Evolutionary conservation across 176 grass and related monocot species (phyloP), one percentile per base, ranked within the genome.

Genomic region (Tillandsia leiboldiana): DNA sequence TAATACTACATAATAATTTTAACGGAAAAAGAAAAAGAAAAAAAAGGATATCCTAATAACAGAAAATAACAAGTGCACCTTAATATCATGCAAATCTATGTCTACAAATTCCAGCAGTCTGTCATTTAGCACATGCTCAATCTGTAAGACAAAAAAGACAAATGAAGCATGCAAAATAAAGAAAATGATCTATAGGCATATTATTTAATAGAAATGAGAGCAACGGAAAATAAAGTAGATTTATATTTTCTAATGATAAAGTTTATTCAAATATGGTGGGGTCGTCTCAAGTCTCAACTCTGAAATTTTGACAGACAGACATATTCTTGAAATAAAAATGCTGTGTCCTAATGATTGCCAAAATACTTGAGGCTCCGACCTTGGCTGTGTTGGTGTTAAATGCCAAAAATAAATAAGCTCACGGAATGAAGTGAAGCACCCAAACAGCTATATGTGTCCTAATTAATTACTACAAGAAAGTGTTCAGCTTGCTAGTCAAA

Each of bases 121-220:
- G 75, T 94, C 95, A 86, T 99, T 99, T 72, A 99, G 87, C 76
- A 99, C 90, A 72, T 94, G 87, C 49, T 99, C 90, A 33, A 99
- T 82, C 95, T 99, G 72, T 70, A 51, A 27, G 29, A 42, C 33
- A 42, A 7, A 42, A 42, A 42, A 23, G 11, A 65, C 9, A 22
- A 76, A 58, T 61, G 51, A 76, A 57, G 70, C 49, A 49, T 14
- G 4, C 22, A 53, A 59, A 23, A 52, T 75, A 67, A 53, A 52
- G 20, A 66, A 64, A 15, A 53, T 1, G 17, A 11, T 65, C 3
- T 61, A 61, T 22, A 61, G 15, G 17, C 22, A 61, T 42, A 9
- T 18, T n/a, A 61, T 61, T 9, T 61, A 20, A 18, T 8, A 61
- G 56, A 23, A 61, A n/a, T 61, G 15, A 61, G 56, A 61, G n/a